Conservation (phyloP, 1,284 basidiomycete species). For the Cystobasidium sp. region DNA sequence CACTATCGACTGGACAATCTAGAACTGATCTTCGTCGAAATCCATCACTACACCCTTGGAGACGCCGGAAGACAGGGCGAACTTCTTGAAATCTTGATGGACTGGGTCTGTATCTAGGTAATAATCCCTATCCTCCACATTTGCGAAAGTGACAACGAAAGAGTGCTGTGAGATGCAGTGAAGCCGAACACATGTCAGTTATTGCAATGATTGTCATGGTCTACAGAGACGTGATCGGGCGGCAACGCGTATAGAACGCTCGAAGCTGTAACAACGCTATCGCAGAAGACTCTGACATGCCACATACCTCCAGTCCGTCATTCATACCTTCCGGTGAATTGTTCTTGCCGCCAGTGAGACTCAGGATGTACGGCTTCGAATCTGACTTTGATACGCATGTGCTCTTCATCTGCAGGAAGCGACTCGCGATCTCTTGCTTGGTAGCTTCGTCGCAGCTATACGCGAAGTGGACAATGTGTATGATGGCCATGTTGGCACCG, state of each 20-base stretch:
- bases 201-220: too few species aligned
- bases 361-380: slow-evolving; percentile 25
- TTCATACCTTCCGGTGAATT: slow-evolving; percentile 27
- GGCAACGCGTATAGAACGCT: background rate
- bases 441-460: slow-evolving; percentile 33
- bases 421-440: slow-evolving; percentile 25
- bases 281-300: background rate
- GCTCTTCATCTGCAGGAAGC: slow-evolving; percentile 16
- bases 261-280: background rate
- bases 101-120: slow-evolving; percentile 34
- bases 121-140: slow-evolving; percentile 34
- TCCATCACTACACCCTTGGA: slow-evolving; percentile 27
- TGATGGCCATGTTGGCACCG: slow-evolving; percentile 4
- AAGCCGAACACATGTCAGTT: background rate
- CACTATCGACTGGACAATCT: background rate
- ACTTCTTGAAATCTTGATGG: slow-evolving; percentile 31
- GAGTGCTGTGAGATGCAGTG: slow-evolving; percentile 26
- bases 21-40: slow-evolving; percentile 35
- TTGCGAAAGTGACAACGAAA: slow-evolving; percentile 34
- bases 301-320: slow-evolving; percentile 38
- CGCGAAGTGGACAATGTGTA: slow-evolving; percentile 42
- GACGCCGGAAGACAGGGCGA: background rate
- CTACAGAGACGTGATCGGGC: background rate
- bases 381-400: slow-evolving; percentile 5
- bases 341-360: slow-evolving; percentile 35